These are phyloP conservation scores for Rosa hybrid DNA, from an alignment of 331 rosid species.

Conservation along the genomic window DNA sequence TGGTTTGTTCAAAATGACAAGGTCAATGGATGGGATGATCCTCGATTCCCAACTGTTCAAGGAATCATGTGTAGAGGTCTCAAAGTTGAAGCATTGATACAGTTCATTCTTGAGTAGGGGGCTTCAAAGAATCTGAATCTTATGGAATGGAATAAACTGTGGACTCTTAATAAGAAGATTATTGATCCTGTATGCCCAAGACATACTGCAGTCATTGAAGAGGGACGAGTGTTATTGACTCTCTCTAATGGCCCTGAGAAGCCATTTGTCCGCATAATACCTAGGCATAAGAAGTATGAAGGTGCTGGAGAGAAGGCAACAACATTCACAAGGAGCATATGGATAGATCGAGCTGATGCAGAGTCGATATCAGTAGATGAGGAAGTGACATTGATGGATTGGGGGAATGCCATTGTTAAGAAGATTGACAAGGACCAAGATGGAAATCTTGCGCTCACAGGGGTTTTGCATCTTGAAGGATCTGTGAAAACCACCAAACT, in stretches of 20 bases:
- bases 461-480: conserved; percentile 88
- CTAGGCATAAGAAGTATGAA: too few relatives aligned
- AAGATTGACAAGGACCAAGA: conserved; percentile 63
- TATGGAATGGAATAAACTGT: too few relatives aligned
- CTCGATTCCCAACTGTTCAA: conserved; percentile 93
- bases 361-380: conserved; percentile 56
- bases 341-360: conserved; percentile 71
- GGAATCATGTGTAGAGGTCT: conserved; percentile 94
- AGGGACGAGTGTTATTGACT: too few relatives aligned
- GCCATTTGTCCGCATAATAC: too few relatives aligned
- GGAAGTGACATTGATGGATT: conserved; percentile 90
- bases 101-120: conserved; percentile 72
- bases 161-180: too few relatives aligned
- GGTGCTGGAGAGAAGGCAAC: too few relatives aligned
- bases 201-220: too few relatives aligned
- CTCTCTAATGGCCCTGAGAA: too few relatives aligned
- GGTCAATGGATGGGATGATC: conserved; percentile 98
- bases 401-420: conserved; percentile 88
- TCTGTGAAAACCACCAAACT: conserved; percentile 90
- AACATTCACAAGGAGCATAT: too few relatives aligned
- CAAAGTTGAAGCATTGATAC: conserved; percentile 82
- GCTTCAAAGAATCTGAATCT: too few relatives aligned
- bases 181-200: too few relatives aligned
- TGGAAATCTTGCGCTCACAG: conserved; percentile 66
- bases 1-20: conserved; percentile 94